These are phyloP conservation scores for Hypoxylon sp. DNA, from an alignment of 2,329 filamentous ascomycete genomes.

Conservation along the genomic window DNA sequence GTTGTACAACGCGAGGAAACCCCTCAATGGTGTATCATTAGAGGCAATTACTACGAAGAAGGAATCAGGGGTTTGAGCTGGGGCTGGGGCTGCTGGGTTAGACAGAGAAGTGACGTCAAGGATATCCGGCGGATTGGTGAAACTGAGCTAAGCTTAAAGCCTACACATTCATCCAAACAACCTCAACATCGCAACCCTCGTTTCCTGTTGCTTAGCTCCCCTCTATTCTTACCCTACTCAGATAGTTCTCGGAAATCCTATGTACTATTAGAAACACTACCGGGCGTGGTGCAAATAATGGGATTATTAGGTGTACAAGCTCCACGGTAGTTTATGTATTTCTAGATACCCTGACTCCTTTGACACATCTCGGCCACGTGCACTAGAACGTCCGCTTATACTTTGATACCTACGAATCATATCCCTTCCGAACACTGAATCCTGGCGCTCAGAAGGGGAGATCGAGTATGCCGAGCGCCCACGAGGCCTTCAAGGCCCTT, in stretches of 20 bases:
- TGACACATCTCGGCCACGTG: conserved; percentile 5
- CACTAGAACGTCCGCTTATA: conserved; percentile 5
- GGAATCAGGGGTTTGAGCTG: conserved; percentile 15
- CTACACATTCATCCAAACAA: neutral
- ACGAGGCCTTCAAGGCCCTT: conserved; percentile 68
- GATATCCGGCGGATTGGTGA: conserved; percentile 17
- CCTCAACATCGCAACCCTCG: neutral
- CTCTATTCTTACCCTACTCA: conserved; percentile 3
- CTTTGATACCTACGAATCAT: conserved; percentile 15
- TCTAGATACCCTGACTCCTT: conserved; percentile 4
- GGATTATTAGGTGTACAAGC: conserved; percentile 19
- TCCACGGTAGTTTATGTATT: conserved; percentile 9
- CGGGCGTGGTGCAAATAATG: conserved; percentile 17
- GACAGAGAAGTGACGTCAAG: conserved; percentile 27
- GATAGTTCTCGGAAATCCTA: conserved; percentile 1
- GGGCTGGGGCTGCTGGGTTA: too few species aligned
- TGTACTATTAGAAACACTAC: neutral
- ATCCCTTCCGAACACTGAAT: neutral
- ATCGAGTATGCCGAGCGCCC: conserved; percentile 50
- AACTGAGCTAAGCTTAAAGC: conserved; percentile 3
- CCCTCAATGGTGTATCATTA: conserved; percentile 5
- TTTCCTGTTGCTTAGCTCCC: neutral
- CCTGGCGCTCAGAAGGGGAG: conserved; percentile 2
- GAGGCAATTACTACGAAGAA: neutral
- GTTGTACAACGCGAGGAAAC: neutral